Conservation (phyloP, 495 filamentous ascomycete species). For the Aspergillus egyptiacus region DNA sequence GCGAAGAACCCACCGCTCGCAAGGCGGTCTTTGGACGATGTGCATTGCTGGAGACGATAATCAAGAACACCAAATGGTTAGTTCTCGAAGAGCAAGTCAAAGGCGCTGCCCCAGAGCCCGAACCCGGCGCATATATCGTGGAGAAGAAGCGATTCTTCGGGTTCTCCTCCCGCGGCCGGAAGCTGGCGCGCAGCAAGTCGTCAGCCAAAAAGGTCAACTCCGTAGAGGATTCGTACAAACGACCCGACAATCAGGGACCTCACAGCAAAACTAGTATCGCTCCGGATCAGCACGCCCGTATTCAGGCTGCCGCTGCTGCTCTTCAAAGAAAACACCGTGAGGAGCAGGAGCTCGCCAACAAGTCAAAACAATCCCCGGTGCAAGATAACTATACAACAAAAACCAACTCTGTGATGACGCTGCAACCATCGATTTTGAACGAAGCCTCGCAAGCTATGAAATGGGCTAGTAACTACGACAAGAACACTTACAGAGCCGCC, state of each 20-base stretch:
- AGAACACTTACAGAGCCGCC: conserved; percentile 69
- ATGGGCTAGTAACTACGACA: conserved; percentile 74
- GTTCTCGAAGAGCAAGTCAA: conserved; percentile 95
- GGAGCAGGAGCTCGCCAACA: conserved; percentile 43
- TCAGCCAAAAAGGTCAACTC: conserved; percentile 46
- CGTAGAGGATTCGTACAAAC: conserved; percentile 48
- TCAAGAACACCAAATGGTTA: conserved; percentile 78
- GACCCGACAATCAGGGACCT: conserved; percentile 41
- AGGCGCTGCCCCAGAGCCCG: conserved; percentile 80
- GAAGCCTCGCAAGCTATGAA: conserved; percentile 92
- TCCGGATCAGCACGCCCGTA: conserved; percentile 85
- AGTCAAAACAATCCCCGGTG: conserved; percentile 19
- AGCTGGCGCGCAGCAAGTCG: conserved; percentile 62
- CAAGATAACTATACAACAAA: conserved; percentile 55
- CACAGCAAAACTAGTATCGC: conserved; percentile 84
- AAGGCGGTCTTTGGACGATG: conserved; percentile 95
- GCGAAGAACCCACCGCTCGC: conserved; percentile 73
- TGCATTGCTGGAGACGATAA: conserved; percentile 81
- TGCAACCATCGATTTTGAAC: conserved; percentile 77
- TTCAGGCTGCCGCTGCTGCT: conserved; percentile 80
- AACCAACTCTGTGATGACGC: conserved; percentile 86
- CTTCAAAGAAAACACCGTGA: conserved; percentile 66
- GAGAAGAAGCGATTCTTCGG: conserved; percentile 92
- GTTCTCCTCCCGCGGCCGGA: conserved; percentile 66
- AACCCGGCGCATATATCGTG: conserved; percentile 78